These are phyloP conservation scores for Grigorovia yakushimaensis DNA, from an alignment of 805 yeast species.

Conservation along the genomic window DNA sequence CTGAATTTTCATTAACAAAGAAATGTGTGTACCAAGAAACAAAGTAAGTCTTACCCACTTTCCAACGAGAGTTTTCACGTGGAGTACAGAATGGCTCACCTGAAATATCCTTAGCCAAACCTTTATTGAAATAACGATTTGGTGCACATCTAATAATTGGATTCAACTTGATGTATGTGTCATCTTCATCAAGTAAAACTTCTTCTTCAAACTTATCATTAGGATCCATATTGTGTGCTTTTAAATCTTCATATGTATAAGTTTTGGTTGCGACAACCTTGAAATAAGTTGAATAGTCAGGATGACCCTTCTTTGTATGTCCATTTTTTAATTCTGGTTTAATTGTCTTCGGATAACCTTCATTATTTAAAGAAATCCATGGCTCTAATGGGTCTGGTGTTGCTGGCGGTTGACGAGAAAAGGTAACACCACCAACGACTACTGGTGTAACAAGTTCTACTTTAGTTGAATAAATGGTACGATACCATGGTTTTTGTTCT, in stretches of 20 bases:
- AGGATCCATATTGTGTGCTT: constrained; percentile 65
- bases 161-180: constrained; percentile 58
- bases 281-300: constrained; percentile 70
- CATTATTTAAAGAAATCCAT: constrained; percentile 70
- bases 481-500: constrained; percentile 54
- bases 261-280: constrained; percentile 53
- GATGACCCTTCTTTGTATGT: constrained; percentile 50
- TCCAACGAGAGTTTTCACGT: constrained; percentile 45
- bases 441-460: constrained; percentile 62
- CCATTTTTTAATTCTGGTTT: constrained; percentile 71
- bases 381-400: constrained; percentile 59
- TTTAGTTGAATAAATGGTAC: constrained; percentile 52
- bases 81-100: constrained; percentile 88
- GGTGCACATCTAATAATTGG: constrained; percentile 86
- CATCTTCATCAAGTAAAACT: constrained; percentile 52
- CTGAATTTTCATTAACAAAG: constrained; percentile 33
- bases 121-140: constrained; percentile 55
- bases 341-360: constrained; percentile 74
- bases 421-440: constrained; percentile 50
- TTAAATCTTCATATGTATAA: constrained; percentile 49
- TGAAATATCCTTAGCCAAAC: constrained; percentile 40
- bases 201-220: constrained; percentile 51
- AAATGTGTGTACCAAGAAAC: constrained; percentile 70
- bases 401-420: constrained; percentile 35
- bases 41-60: constrained; percentile 57